These are phyloP conservation scores for Paramecium tetraurelia DNA, from an alignment of 73 alveolate species.

Conservation along the genomic window DNA sequence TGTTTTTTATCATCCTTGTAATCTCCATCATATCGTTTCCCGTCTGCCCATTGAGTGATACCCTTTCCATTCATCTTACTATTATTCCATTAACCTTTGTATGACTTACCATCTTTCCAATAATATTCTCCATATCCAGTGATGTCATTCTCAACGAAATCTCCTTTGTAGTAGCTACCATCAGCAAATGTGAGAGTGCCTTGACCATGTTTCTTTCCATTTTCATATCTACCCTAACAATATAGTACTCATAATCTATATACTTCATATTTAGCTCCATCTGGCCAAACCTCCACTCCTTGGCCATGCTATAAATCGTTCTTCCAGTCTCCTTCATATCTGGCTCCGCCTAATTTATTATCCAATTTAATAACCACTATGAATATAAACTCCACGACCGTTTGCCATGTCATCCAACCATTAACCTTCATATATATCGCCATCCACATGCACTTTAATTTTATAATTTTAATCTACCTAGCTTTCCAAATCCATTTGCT, in stretches of 20 bases:
- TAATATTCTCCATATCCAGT: constrained; percentile 62
- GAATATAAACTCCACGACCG: constrained; percentile 68
- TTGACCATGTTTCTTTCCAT: constrained; percentile 72
- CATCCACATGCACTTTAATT: constrained; percentile 80
- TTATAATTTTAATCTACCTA: background rate
- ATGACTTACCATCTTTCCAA: constrained; percentile 59
- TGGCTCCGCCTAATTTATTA: constrained; percentile 68
- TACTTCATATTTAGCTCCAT: constrained; percentile 76
- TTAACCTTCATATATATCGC: constrained; percentile 85
- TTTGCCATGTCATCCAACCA: constrained; percentile 83
- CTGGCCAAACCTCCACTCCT: constrained; percentile 82
- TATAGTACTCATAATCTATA: background rate
- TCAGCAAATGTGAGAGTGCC: constrained; percentile 56
- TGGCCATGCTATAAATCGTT: constrained; percentile 83
- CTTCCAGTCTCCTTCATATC: constrained; percentile 83
- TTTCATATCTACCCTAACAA: constrained; percentile 34
- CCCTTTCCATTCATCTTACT: constrained; percentile 65
- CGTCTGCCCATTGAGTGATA: constrained; percentile 64
- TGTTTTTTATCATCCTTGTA: constrained; percentile 65
- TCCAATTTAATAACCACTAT: constrained; percentile 26
- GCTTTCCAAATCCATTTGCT: constrained; percentile 66
- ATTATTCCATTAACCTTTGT: constrained; percentile 59
- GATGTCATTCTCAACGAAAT: constrained; percentile 42
- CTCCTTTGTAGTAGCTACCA: constrained; percentile 42
- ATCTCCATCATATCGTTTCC: constrained; percentile 63